Conservation (phyloP, 768 basidiomycete species). For the Paxillus involutus region DNA sequence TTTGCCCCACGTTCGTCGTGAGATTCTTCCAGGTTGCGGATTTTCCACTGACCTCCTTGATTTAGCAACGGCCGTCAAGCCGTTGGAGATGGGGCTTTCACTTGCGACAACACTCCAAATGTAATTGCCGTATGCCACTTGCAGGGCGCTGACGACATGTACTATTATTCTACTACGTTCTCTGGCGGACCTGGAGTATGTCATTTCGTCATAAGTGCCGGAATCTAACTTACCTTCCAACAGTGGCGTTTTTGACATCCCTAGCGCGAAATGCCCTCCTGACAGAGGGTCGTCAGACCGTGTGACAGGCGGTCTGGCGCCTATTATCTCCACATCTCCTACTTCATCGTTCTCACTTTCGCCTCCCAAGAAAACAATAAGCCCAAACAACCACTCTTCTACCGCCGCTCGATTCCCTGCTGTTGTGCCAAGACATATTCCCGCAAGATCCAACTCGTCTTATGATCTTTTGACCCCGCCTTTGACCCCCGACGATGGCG, state of each 20-base stretch:
- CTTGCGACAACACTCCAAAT: conserved; percentile 73
- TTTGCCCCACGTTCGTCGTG: conserved; percentile 82
- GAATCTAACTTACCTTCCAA: conserved; percentile 7
- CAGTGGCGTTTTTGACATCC: conserved; percentile 96
- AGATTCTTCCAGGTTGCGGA: background rate
- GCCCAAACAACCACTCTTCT: conserved; percentile 17
- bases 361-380: conserved; percentile 20
- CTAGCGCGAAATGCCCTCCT: conserved; percentile 91
- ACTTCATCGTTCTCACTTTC: conserved; percentile 32
- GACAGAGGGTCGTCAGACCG: conserved; percentile 92
- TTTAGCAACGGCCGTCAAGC: conserved; percentile 89
- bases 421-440: conserved; percentile 43
- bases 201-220: conserved; percentile 10
- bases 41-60: conserved; percentile 13
- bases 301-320: conserved; percentile 93
- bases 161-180: conserved; percentile 92
- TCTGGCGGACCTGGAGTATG: conserved; percentile 89
- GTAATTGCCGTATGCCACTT: conserved; percentile 86
- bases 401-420: conserved; percentile 24
- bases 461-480: conserved; percentile 66
- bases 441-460: conserved; percentile 37
- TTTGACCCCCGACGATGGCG: conserved; percentile 72
- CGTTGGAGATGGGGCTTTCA: conserved; percentile 96
- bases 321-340: conserved; percentile 47
- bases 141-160: conserved; percentile 78